Evolutionary conservation across 1,284 basidiomycete genomes (phyloP).

Genomic region (Heliocybe sulcata): DNA sequence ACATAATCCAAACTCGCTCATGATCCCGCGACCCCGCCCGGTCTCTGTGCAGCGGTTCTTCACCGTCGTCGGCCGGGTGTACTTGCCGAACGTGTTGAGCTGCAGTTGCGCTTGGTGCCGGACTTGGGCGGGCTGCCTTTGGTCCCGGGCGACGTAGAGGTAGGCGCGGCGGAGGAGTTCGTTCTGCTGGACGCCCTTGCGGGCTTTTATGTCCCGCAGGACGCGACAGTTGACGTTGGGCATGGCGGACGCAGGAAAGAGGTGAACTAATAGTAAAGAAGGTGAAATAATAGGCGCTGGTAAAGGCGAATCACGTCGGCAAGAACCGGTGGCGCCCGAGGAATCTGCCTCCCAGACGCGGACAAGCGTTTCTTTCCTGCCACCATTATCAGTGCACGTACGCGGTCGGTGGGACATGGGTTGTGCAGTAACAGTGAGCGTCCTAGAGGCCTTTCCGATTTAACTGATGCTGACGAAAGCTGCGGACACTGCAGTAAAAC

Average conservation of each 20-base stretch:
- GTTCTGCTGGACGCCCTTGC: slow-evolving; percentile 59
- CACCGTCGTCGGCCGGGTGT: slow-evolving; percentile 78
- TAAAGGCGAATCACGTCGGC: slow-evolving; percentile 1
- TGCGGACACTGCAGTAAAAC: slow-evolving; percentile 27
- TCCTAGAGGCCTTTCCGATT: not conserved
- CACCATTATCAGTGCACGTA: not conserved
- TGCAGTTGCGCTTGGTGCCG: slow-evolving; percentile 96
- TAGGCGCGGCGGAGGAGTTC: slow-evolving; percentile 84
- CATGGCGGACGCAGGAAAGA: too few species aligned
- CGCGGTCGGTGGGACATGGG: not conserved
- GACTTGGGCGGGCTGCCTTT: slow-evolving; percentile 74
- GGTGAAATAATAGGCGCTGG: not conserved
- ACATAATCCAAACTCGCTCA: slow-evolving; percentile 84
- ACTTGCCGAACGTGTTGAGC: slow-evolving; percentile 80
- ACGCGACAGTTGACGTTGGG: slow-evolving; percentile 46
- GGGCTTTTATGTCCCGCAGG: slow-evolving; percentile 72
- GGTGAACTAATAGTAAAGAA: too few species aligned
- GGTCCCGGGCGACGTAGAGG: slow-evolving; percentile 86
- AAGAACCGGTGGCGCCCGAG: slow-evolving; percentile 1
- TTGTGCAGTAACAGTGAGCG: not conserved
- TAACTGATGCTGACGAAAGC: not conserved
- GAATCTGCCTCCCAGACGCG: not conserved
- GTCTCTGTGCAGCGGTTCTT: slow-evolving; percentile 85
- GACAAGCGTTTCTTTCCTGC: not conserved
- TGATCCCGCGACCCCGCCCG: slow-evolving; percentile 80